Conservation (phyloP, 2,329 filamentous ascomycete genomes). For the Penicillium corylophilum region DNA sequence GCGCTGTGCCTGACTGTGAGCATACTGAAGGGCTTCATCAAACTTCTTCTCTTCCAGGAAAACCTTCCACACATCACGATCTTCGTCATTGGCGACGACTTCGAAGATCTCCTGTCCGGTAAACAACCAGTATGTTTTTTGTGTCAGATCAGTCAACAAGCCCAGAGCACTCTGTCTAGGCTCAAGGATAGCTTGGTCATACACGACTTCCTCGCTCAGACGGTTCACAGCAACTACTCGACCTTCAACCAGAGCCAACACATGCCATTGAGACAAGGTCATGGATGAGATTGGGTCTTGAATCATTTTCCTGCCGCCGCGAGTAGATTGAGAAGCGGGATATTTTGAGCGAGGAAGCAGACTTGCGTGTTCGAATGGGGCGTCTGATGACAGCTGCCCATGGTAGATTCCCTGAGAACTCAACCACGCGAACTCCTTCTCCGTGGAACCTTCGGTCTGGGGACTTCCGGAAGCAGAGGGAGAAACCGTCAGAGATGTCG, state of each 20-base stretch:
- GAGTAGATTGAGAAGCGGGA: constrained; percentile 63
- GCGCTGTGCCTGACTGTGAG: constrained; percentile 74
- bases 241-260: constrained; percentile 77
- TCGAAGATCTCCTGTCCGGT: constrained; percentile 90
- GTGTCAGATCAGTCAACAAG: constrained; percentile 83
- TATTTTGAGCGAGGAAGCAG: constrained; percentile 74
- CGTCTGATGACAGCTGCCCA: constrained; percentile 69
- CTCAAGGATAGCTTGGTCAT: constrained; percentile 82
- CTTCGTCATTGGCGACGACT: constrained; percentile 85
- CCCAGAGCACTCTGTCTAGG: constrained; percentile 77
- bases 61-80: constrained; percentile 90
- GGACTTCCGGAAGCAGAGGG: constrained; percentile 67
- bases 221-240: constrained; percentile 83
- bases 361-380: constrained; percentile 75
- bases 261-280: constrained; percentile 89
- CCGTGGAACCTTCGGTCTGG: constrained; percentile 52
- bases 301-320: constrained; percentile 63
- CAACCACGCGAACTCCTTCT: constrained; percentile 79
- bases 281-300: constrained; percentile 76
- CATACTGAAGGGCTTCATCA: constrained; percentile 81
- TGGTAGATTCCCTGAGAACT: constrained; percentile 83
- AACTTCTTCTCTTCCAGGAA: constrained; percentile 86
- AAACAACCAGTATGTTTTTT: constrained; percentile 97
- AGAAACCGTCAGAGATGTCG: constrained; percentile 71
- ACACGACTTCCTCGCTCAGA: constrained; percentile 79